Conservation (phyloP, 345 rosid species). For the Linum usitatissimum region DNA sequence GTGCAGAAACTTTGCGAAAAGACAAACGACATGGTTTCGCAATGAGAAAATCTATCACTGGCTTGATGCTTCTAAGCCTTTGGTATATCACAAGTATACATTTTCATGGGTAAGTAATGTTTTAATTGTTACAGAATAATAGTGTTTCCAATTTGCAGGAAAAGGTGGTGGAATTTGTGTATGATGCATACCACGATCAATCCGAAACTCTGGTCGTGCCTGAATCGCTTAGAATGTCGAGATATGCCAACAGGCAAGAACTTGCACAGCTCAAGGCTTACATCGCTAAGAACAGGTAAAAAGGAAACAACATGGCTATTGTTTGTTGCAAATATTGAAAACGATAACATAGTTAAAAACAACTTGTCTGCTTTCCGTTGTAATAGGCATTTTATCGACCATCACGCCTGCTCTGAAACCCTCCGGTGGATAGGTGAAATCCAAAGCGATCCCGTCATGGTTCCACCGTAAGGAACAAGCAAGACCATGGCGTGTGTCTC, state of each 20-base stretch:
- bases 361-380: slow-evolving; percentile 3
- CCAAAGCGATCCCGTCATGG: slow-evolving; percentile 9
- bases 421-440: slow-evolving; percentile 33
- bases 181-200: slow-evolving; percentile 47
- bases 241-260: slow-evolving; percentile 40
- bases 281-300: slow-evolving; percentile 59
- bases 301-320: neutral
- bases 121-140: neutral
- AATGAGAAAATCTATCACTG: slow-evolving; percentile 77
- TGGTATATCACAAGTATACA: slow-evolving; percentile 32
- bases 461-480: neutral
- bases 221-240: slow-evolving; percentile 46
- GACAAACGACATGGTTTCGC: slow-evolving; percentile 93
- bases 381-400: slow-evolving; percentile 55
- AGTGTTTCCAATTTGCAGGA: slow-evolving; percentile 35
- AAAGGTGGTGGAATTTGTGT: slow-evolving; percentile 43
- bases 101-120: neutral
- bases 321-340: neutral
- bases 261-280: slow-evolving; percentile 47
- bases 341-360: neutral
- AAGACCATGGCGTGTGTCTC: no score
- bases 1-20: slow-evolving; percentile 79
- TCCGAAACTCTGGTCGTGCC: slow-evolving; percentile 42
- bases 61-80: slow-evolving; percentile 79
- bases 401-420: slow-evolving; percentile 51